Base-by-base conservation (phyloP, 345 rosid genomes). In the Isatis tinctoria region DNA sequence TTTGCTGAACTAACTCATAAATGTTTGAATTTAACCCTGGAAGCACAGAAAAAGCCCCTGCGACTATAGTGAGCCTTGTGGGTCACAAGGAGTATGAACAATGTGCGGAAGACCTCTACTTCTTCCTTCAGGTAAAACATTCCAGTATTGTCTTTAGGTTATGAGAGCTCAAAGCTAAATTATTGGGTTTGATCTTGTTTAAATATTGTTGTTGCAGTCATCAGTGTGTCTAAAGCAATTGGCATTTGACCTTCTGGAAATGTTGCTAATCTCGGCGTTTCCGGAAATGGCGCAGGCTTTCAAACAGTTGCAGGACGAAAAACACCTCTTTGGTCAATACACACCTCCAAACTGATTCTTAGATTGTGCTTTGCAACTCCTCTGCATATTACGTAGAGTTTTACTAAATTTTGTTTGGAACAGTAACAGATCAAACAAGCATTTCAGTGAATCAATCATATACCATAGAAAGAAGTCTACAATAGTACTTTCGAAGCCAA, bases 51-150 rank as follows among this genome's bases (percentile, higher is more conserved):
- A 92, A 84, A 59, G 97, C 99, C 43, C 99, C 99, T 1, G 85
- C 90, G 18, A 69, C 93, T 12, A 75, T 96, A 60, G 93, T 89
- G 18, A 72, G 97, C 33, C 91, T 96, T 60, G 91, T 96, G 43
- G 98, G 99, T 56, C 88, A 89, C 24, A 96, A 81, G 83, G 98
- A 96, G 82, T 96, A 96, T 59, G 91, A 89, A 81, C 97, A 92
- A 77, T 86, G 89, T 67, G 95, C 91, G 0, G 89, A 85, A 82
- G 99, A 96, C 75, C 87, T 96, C 60, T 96, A 96, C 81, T 89
- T 87, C 83, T 90, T 96, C 78, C 85, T 96, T 74, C 98, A 96
- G 97, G 99, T 90, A 85, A 22, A 70, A 59, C 44, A 65, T 37
- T 40, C 20, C 3, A 52, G 0, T 52, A n/a, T 27, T 57, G 62